These are phyloP conservation scores for Leccinum obscurum DNA, from an alignment of 768 basidiomycete species.

Conservation along the genomic window DNA sequence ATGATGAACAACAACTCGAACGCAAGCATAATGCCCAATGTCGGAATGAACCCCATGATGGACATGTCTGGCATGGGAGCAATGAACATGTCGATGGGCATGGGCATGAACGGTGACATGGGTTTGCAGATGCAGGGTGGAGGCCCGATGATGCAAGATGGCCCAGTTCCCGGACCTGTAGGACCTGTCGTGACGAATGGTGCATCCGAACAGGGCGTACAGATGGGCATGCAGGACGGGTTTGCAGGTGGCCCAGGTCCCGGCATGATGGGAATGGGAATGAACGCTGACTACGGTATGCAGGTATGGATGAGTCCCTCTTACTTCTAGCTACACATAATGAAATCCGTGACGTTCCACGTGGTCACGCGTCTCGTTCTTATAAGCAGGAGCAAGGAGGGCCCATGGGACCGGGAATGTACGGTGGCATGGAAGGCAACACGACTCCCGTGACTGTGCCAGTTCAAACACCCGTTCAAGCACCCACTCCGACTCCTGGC, in stretches of 20 bases:
- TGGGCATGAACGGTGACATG: conserved; percentile 71
- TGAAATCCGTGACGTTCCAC: conserved; percentile 36
- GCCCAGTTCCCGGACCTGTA: conserved; percentile 34
- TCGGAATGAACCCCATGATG: conserved; percentile 73
- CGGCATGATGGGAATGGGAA: conserved; percentile 71
- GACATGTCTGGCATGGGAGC: conserved; percentile 68
- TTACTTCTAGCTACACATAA: conserved; percentile 36
- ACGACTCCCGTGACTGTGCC: conserved; percentile 48
- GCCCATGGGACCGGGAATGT: conserved; percentile 68
- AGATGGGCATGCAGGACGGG: conserved; percentile 43
- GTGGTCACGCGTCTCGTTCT: conserved; percentile 24
- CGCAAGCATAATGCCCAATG: conserved; percentile 53
- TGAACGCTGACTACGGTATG: conserved; percentile 69
- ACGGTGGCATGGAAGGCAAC: conserved; percentile 58
- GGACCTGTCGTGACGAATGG: conserved; percentile 38
- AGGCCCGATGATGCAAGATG: conserved; percentile 58
- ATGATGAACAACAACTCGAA: conserved; percentile 68
- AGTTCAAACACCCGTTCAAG: conserved; percentile 36
- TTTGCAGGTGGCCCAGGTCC: conserved; percentile 44
- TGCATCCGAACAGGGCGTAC: conserved; percentile 40
- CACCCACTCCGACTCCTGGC: conserved; percentile 31
- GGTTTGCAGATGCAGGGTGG: conserved; percentile 50
- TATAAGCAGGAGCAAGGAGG: conserved; percentile 53
- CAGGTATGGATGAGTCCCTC: conserved; percentile 54
- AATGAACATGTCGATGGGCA: conserved; percentile 52